Base-by-base conservation (phyloP, 208 protist genomes). In the Naegleria lovaniensis region DNA sequence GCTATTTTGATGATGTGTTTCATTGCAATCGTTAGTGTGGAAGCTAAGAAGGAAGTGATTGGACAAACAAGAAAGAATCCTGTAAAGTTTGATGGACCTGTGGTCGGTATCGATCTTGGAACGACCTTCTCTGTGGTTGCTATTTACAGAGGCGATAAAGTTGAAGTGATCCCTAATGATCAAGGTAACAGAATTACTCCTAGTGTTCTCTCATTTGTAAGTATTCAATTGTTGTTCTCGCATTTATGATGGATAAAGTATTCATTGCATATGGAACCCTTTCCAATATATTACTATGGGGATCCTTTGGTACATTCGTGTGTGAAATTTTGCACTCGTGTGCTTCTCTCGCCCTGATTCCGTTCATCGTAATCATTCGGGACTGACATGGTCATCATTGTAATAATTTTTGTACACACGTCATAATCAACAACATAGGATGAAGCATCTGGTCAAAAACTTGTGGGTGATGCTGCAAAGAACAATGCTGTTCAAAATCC, bases 401-500 rank as follows among this genome's bases (percentile, higher is more conserved):
- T 15, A 67, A 29, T 15, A n/a, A n/a, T n/a, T n/a, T n/a, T n/a
- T n/a, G n/a, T n/a, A n/a, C 3, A 67, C 55, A 29, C 11, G 19
- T 67, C 22, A 67, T 67, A 29, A 67, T 67, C 22, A 67, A 67
- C 22, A 4, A 67, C 1, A 67, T 67, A 67, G 55, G 55, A 67
- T 67, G 11, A 29, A 29, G 11, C 55, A 67, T 29, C 11, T 67
- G 75, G 51, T 33, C 55, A 79, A 86, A 75, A n/a, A 79, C 39
- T 86, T 25, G n/a, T 88, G n/a, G 90, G 90, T 36, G 83, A 91
- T 40, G n/a, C 55, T 38, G 90, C 67, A 25, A 88, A 97, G 92
- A 97, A 97, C 92, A 96, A 98, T 94, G 94, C 94, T n/a, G 93
- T 95, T 39, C 90, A 95, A 22, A 98, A 98, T 92, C 97, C 97